These are phyloP conservation scores for Cupressus sempervirens DNA, from an alignment of 75 land plant species.

Conservation along the genomic window DNA sequence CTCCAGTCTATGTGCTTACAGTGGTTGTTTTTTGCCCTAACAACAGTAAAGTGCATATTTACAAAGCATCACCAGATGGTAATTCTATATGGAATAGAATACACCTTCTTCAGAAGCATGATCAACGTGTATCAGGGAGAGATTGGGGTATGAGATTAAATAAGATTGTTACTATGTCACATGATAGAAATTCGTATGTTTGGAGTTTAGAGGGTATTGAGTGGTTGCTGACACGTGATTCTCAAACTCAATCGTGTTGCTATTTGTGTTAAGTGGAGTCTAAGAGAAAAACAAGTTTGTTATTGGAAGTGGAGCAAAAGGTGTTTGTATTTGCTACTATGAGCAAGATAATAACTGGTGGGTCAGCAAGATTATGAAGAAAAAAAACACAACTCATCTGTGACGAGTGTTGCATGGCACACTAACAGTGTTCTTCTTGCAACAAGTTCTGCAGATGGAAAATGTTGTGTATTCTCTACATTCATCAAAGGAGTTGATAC, in stretches of 20 bases:
- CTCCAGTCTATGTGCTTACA: too few species aligned
- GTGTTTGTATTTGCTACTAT: too few species aligned
- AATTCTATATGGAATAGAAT: constrained; percentile 76
- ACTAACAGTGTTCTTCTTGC: constrained; percentile 93
- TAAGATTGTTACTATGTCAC: constrained; percentile 91
- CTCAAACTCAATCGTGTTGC: constrained; percentile 97
- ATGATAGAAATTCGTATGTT: constrained; percentile 99
- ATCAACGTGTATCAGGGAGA: constrained; percentile 88
- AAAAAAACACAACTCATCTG: too few species aligned
- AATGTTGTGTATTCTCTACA: constrained; percentile 92
- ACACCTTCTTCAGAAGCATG: constrained; percentile 96
- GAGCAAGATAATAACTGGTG: too few species aligned
- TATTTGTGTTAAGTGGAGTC: constrained; percentile 98
- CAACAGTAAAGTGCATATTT: constrained; percentile 93
- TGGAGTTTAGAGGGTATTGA: constrained; percentile 82
- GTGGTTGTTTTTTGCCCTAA: constrained; percentile 97
- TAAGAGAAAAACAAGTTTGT: too few species aligned
- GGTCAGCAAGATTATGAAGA: too few species aligned
- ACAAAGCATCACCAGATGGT: constrained; percentile 45
- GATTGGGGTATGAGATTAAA: constrained; percentile 89
- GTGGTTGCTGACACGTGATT: constrained; percentile 94
- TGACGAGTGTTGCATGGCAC: too few species aligned
- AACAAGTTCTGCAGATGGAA: constrained; percentile 97
- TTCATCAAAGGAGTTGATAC: constrained; percentile 94
- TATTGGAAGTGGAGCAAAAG: too few species aligned